A percentile compares a stretch with the other conserved stretches of the same genome.
These are phyloP conservation scores for Rubus parviflorus DNA, from an alignment of 306 rosid genomes.

Conservation along the genomic window DNA sequence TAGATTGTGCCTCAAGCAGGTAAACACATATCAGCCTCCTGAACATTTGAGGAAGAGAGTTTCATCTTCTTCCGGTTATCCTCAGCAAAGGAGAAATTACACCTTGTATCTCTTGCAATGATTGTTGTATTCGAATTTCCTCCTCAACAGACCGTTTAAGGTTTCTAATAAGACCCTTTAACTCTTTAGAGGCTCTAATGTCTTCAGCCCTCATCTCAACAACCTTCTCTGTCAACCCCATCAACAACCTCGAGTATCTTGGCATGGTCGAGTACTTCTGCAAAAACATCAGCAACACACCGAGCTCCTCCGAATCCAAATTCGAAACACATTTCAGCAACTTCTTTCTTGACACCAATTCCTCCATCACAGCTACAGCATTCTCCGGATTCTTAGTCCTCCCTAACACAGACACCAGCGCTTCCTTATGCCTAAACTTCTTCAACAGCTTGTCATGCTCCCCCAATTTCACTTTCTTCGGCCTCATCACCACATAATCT, in stretches of 20 bases:
- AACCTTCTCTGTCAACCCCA: slow-evolving; percentile 75
- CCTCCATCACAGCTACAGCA: slow-evolving; percentile 88
- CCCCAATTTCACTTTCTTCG: slow-evolving; percentile 53
- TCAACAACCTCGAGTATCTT: slow-evolving; percentile 55
- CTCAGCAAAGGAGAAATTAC: slow-evolving; percentile 76
- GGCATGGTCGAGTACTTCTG: slow-evolving; percentile 61
- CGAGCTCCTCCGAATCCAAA: slow-evolving; percentile 64
- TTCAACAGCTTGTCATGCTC: slow-evolving; percentile 77
- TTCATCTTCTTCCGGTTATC: slow-evolving; percentile 75
- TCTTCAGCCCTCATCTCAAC: slow-evolving; percentile 65
- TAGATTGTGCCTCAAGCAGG: neutral
- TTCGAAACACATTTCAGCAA: slow-evolving; percentile 58
- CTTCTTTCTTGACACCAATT: slow-evolving; percentile 77
- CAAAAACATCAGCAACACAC: slow-evolving; percentile 57
- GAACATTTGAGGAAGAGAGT: neutral
- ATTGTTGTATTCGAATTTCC: slow-evolving; percentile 68
- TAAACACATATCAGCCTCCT: slow-evolving; percentile 15
- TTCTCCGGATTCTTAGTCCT: slow-evolving; percentile 58
- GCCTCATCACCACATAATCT: slow-evolving; percentile 63
- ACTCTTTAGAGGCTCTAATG: slow-evolving; percentile 45
- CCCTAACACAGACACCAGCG: slow-evolving; percentile 62
- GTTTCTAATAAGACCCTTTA: slow-evolving; percentile 54
- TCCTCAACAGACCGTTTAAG: slow-evolving; percentile 72
- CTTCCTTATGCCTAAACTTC: slow-evolving; percentile 83
- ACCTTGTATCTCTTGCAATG: slow-evolving; percentile 82